Evolutionary conservation across 1,139 yeast genomes (phyloP).

Genomic region (Magnusiomyces sp.): DNA sequence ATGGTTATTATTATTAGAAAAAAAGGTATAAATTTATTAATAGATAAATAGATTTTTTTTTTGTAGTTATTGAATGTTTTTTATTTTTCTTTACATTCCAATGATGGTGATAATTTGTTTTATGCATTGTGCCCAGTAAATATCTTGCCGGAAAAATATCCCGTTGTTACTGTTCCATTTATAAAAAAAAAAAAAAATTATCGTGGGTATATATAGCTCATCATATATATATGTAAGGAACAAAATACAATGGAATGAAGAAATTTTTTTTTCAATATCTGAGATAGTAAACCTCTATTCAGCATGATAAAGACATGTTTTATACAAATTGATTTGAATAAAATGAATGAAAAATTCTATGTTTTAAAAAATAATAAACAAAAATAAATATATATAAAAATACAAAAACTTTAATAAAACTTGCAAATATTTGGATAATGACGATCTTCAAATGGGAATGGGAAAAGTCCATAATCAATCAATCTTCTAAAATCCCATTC

Average conservation of each 20-base stretch:
- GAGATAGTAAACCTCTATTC: not conserved
- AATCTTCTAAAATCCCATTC: slow-evolving; percentile 81
- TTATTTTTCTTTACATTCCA: no score
- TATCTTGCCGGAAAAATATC: no score
- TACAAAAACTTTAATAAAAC: slow-evolving; percentile 18
- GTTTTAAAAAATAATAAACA: not conserved
- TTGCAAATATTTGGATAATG: slow-evolving; percentile 63
- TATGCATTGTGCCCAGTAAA: no score
- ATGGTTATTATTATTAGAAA: no score
- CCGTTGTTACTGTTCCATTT: no score
- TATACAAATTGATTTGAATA: not conserved
- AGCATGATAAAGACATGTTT: not conserved
- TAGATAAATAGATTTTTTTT: no score
- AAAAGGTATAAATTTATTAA: no score
- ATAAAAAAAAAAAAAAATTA: no score
- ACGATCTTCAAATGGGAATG: slow-evolving; percentile 64
- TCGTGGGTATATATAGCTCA: no score
- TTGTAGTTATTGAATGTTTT: no score
- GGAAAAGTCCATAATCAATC: slow-evolving; percentile 55
- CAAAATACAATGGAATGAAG: not conserved
- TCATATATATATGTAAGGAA: not conserved
- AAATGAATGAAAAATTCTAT: not conserved
- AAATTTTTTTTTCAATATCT: not conserved
- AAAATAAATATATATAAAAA: not conserved
- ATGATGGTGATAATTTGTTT: no score